Evolutionary conservation across 2,329 filamentous ascomycete genomes (phyloP).

Genomic region (Penicillium olsonii): DNA sequence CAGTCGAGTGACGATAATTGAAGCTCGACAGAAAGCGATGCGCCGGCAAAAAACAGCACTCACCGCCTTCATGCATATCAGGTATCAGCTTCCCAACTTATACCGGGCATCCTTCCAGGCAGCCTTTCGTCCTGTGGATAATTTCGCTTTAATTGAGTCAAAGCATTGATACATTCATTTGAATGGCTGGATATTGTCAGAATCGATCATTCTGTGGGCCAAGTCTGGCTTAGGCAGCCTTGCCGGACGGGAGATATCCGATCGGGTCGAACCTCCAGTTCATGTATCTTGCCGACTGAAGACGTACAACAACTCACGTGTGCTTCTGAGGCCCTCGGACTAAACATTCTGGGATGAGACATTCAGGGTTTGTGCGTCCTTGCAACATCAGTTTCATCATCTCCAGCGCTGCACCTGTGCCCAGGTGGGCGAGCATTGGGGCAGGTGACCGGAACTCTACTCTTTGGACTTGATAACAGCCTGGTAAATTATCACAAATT

Average conservation of each 20-base stretch:
- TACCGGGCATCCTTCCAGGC: background rate
- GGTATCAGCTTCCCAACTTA: background rate
- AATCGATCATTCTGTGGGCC: background rate
- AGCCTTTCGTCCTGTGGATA: background rate
- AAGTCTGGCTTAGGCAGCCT: background rate
- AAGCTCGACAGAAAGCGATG: slow-evolving; percentile 12
- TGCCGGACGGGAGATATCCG: slow-evolving; percentile 5
- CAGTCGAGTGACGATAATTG: slow-evolving; percentile 7
- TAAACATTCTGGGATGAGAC: too few relatives aligned
- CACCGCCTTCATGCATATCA: slow-evolving; percentile 3
- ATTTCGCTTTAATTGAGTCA: too few relatives aligned
- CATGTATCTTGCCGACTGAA: background rate
- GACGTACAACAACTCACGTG: too few relatives aligned
- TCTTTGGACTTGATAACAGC: too few relatives aligned
- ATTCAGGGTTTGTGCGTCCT: too few relatives aligned
- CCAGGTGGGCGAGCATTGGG: too few relatives aligned
- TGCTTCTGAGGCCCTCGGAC: too few relatives aligned
- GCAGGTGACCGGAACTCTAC: too few relatives aligned
- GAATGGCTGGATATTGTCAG: background rate
- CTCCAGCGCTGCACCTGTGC: too few relatives aligned
- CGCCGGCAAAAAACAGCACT: slow-evolving; percentile 8
- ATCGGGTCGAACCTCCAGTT: background rate
- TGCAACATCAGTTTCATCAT: too few relatives aligned
- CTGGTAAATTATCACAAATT: too few relatives aligned
- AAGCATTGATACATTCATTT: background rate